Conservation (phyloP, 148 eudicot genomes). For the Drosera capensis region DNA sequence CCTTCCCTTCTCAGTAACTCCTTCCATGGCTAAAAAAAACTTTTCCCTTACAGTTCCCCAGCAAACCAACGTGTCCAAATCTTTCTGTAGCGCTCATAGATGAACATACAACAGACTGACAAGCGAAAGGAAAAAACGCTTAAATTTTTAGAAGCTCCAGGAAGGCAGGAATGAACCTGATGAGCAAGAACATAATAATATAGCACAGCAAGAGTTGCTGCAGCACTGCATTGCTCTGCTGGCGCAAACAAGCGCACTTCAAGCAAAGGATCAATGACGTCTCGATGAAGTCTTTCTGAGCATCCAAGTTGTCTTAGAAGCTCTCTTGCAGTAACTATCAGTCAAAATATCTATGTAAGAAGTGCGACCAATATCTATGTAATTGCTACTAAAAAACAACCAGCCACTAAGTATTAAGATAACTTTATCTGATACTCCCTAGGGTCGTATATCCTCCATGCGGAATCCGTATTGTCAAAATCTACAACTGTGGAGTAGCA, state of each 20-base stretch:
- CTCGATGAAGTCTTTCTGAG: conserved; percentile 44
- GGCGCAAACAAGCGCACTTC: conserved; percentile 69
- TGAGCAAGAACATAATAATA: conserved; percentile 48
- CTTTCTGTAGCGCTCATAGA: conserved; percentile 24
- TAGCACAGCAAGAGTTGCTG: conserved; percentile 60
- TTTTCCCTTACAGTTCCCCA: conserved; percentile 51
- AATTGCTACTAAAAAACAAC: background rate
- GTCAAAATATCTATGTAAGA: conserved; percentile 12
- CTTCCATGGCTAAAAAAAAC: conserved; percentile 65
- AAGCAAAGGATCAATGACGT: conserved; percentile 45
- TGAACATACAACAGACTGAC: background rate
- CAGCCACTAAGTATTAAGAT: background rate
- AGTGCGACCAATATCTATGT: background rate
- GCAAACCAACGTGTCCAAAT: conserved; percentile 42
- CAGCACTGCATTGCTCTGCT: conserved; percentile 68
- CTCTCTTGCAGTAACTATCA: conserved; percentile 72
- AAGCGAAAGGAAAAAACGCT: background rate
- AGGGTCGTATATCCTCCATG: conserved; percentile 67
- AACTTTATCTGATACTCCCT: conserved; percentile 17
- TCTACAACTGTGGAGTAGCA: conserved; percentile 66
- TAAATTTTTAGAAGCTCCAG: conserved; percentile 25
- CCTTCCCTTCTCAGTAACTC: conserved; percentile 35
- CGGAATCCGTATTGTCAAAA: conserved; percentile 55
- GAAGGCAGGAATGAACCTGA: conserved; percentile 64
- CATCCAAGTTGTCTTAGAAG: conserved; percentile 58